A percentile compares a stretch with the other conserved stretches of the same genome.
phyloP scores from a whole-genome alignment of 2,329 filamentous ascomycete species.

The Colletotrichum navitas region DNA sequence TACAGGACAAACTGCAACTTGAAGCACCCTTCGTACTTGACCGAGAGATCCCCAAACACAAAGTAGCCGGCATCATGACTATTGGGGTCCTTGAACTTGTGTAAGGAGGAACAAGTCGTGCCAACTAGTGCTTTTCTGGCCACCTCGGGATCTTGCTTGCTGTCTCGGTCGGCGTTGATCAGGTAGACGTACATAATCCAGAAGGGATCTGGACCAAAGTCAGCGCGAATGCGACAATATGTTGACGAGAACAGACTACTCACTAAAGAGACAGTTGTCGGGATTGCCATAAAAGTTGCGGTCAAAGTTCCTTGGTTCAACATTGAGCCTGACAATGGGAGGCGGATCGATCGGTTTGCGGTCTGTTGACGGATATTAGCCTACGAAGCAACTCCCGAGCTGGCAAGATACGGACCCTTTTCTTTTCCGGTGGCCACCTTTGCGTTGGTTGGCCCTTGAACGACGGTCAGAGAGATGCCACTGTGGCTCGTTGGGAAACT shows the following conservation, averaged over 20 bases:
- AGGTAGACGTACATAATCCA: slow-evolving; percentile 62
- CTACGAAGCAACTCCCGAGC: too few species aligned
- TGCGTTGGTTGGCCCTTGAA: slow-evolving; percentile 11
- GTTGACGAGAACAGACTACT: slow-evolving; percentile 48
- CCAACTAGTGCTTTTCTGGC: slow-evolving; percentile 71
- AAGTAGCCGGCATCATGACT: slow-evolving; percentile 88
- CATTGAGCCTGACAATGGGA: slow-evolving; percentile 80
- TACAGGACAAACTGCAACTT: slow-evolving; percentile 83
- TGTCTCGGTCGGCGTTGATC: slow-evolving; percentile 55
- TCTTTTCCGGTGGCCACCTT: slow-evolving; percentile 55
- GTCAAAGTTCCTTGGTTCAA: slow-evolving; percentile 60
- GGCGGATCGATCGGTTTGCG: slow-evolving; percentile 91
- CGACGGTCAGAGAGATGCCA: slow-evolving; percentile 8
- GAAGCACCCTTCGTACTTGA: slow-evolving; percentile 79
- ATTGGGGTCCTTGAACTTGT: slow-evolving; percentile 82
- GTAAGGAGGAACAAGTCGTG: slow-evolving; percentile 82
- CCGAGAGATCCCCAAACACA: slow-evolving; percentile 89
- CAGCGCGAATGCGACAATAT: neutral
- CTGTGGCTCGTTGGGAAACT: neutral
- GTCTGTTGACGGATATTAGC: slow-evolving; percentile 59
- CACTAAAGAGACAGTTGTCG: slow-evolving; percentile 64
- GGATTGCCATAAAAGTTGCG: slow-evolving; percentile 53
- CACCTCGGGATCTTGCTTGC: slow-evolving; percentile 40
- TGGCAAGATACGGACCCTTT: slow-evolving; percentile 67
- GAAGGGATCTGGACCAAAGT: slow-evolving; percentile 56